phyloP scores from a whole-genome alignment of 768 basidiomycete genomes.

The Mycena latifolia region DNA sequence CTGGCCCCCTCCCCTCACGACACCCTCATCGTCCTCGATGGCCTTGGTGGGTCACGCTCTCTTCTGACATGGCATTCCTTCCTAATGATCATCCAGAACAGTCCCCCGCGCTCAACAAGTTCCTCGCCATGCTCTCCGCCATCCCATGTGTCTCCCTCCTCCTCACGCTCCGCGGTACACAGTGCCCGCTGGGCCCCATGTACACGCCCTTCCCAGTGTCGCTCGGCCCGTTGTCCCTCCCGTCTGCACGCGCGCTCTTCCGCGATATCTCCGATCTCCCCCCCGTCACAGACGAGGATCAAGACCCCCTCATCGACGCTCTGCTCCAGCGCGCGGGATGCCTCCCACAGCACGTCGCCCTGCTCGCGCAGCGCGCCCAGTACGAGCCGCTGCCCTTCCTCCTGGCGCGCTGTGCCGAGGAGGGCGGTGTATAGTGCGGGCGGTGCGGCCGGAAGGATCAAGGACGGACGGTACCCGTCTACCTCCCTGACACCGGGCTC shows the following conservation, averaged over 20 bases:
- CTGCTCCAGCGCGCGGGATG: constrained; percentile 12
- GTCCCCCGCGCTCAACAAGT: background rate
- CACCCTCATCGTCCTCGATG: constrained; percentile 25
- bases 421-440: background rate
- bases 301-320: constrained; percentile 2
- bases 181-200: background rate
- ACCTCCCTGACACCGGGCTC: too few species aligned
- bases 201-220: background rate
- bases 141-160: constrained; percentile 26
- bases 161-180: constrained; percentile 10
- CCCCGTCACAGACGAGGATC: background rate
- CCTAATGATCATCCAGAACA: background rate
- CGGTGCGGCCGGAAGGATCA: too few species aligned
- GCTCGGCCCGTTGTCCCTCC: constrained; percentile 22
- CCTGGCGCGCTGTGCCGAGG: constrained; percentile 23
- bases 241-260: constrained; percentile 30
- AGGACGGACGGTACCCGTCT: too few species aligned
- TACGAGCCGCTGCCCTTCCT: constrained; percentile 32
- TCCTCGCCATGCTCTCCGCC: constrained; percentile 17
- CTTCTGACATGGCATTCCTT: background rate
- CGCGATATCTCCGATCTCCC: constrained; percentile 28
- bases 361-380: constrained; percentile 29
- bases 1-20: constrained; percentile 1
- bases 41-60: constrained; percentile 12
- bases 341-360: constrained; percentile 12